These are phyloP conservation scores for Metschnikowia reukaufii DNA, from an alignment of 805 yeast species.

Conservation along the genomic window DNA sequence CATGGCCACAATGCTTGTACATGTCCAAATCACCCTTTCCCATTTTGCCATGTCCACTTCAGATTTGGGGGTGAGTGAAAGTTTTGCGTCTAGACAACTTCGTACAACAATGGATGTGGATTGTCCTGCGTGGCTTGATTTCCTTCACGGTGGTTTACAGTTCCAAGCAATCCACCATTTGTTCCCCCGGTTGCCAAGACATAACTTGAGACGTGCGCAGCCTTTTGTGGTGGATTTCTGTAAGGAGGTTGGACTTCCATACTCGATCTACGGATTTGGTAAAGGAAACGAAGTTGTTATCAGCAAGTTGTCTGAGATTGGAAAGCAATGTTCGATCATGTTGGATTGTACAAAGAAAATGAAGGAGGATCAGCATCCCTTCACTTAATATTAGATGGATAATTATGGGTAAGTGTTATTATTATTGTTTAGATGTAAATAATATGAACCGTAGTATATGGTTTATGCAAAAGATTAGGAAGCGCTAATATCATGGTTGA, in stretches of 20 bases:
- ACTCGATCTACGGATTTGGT: conserved; percentile 81
- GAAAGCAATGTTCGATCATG: conserved; percentile 74
- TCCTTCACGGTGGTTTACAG: conserved; percentile 87
- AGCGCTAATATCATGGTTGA: conserved; percentile 19
- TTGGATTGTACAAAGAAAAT: conserved; percentile 69
- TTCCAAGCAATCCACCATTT: conserved; percentile 90
- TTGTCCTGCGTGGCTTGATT: conserved; percentile 91
- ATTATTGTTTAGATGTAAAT: too few species aligned
- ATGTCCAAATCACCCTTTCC: conserved; percentile 84
- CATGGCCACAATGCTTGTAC: conserved; percentile 84
- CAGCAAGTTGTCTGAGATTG: conserved; percentile 67
- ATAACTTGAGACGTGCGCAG: conserved; percentile 77
- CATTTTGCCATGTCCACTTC: conserved; percentile 95
- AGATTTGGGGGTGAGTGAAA: conserved; percentile 77
- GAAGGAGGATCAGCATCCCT: conserved; percentile 47
- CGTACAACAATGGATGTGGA: conserved; percentile 95
- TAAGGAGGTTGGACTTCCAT: conserved; percentile 69
- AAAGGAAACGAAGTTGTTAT: conserved; percentile 75
- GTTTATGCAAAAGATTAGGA: not conserved
- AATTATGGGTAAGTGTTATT: not conserved
- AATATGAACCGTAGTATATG: not conserved
- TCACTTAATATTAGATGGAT: not conserved
- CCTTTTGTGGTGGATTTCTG: conserved; percentile 73
- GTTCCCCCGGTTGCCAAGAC: conserved; percentile 87
- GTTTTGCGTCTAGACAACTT: conserved; percentile 75